Conservation (phyloP, 208 protist genomes). For the Naegleria fowleri region DNA sequence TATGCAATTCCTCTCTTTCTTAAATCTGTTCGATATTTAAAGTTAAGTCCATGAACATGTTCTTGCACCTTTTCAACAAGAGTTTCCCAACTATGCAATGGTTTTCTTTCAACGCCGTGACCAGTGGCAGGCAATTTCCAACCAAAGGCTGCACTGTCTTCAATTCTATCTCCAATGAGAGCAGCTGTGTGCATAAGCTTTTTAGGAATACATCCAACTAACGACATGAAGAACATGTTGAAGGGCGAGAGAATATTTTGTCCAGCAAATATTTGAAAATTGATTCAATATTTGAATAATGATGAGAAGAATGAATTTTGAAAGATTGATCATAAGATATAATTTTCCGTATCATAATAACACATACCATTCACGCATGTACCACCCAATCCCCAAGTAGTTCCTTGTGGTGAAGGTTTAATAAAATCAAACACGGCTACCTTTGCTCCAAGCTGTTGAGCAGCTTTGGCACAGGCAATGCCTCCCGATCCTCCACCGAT, state of each 20-base stretch:
- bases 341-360: too few species aligned
- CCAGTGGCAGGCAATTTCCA: slow-evolving; percentile 31
- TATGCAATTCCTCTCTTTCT: slow-evolving; percentile 53
- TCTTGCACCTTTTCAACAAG: slow-evolving; percentile 50
- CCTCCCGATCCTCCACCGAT: slow-evolving; percentile 74
- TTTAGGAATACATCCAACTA: slow-evolving; percentile 74
- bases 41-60: slow-evolving; percentile 65
- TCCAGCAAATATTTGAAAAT: too few species aligned
- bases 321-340: too few species aligned
- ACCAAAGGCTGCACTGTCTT: slow-evolving; percentile 37
- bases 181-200: slow-evolving; percentile 70
- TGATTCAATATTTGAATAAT: too few species aligned
- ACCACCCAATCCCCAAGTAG: slow-evolving; percentile 63
- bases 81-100: slow-evolving; percentile 30
- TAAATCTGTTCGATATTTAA: slow-evolving; percentile 56
- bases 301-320: too few species aligned
- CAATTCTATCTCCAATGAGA: slow-evolving; percentile 44
- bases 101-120: background rate
- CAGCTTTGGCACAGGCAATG: slow-evolving; percentile 58
- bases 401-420: slow-evolving; percentile 62
- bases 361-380: slow-evolving; percentile 60
- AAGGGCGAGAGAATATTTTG: too few species aligned
- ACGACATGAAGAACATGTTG: background rate
- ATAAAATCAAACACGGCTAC: slow-evolving; percentile 67
- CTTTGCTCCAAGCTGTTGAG: slow-evolving; percentile 40